These are phyloP conservation scores for Xylaria nigripes DNA, from an alignment of 495 filamentous ascomycete genomes.

Conservation along the genomic window DNA sequence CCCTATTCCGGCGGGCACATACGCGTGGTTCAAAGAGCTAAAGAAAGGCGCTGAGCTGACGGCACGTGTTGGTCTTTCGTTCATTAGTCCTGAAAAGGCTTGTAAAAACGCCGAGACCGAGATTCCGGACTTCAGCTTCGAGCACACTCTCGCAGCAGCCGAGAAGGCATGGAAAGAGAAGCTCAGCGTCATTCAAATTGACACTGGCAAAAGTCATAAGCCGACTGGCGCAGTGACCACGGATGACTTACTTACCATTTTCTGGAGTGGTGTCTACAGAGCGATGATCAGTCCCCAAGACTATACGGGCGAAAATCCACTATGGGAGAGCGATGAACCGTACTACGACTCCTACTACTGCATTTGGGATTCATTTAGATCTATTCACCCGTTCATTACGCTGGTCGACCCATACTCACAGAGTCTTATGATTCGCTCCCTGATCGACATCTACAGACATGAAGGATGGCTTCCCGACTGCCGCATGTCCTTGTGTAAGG, in stretches of 20 bases:
- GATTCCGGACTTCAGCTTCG: slow-evolving; percentile 52
- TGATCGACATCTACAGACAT: slow-evolving; percentile 60
- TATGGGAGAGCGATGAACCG: slow-evolving; percentile 60
- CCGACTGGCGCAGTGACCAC: slow-evolving; percentile 30
- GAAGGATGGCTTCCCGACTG: slow-evolving; percentile 60
- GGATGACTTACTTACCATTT: slow-evolving; percentile 43
- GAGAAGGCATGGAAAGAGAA: slow-evolving; percentile 52
- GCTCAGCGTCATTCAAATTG: slow-evolving; percentile 43
- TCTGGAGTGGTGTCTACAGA: slow-evolving; percentile 59
- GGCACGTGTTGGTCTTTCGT: slow-evolving; percentile 55
- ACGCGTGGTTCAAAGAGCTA: slow-evolving; percentile 45
- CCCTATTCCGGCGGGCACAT: slow-evolving; percentile 53
- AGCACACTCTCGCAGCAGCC: slow-evolving; percentile 39
- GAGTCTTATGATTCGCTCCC: slow-evolving; percentile 52
- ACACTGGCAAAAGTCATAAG: slow-evolving; percentile 39
- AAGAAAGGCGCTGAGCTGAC: slow-evolving; percentile 35
- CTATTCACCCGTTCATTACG: slow-evolving; percentile 57
- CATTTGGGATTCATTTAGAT: slow-evolving; percentile 61
- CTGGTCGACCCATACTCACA: slow-evolving; percentile 56
- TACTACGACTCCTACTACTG: slow-evolving; percentile 70
- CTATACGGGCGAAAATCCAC: slow-evolving; percentile 65
- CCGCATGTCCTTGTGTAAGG: slow-evolving; percentile 55
- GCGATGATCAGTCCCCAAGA: slow-evolving; percentile 62
- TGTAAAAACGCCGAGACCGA: slow-evolving; percentile 54
- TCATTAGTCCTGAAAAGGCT: slow-evolving; percentile 53